phyloP scores from a whole-genome alignment of 176 grass and related monocot genomes.

The Oryza brachyantha region DNA sequence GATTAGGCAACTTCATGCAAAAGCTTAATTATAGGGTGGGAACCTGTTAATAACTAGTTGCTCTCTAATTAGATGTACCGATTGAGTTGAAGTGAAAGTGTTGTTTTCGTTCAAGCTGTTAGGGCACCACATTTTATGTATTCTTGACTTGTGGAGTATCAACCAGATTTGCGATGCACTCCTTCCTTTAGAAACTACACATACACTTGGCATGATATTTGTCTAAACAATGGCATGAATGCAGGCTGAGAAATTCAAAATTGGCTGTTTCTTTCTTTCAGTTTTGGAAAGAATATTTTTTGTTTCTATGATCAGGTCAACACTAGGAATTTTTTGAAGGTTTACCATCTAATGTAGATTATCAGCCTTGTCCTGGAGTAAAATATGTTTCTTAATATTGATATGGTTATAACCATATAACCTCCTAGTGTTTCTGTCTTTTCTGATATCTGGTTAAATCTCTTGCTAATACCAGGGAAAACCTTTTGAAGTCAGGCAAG shows the following conservation, averaged over 20 bases:
- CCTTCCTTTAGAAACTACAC: background rate
- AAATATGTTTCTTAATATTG: background rate
- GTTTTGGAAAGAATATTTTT: background rate
- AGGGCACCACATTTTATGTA: background rate
- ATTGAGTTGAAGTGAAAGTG: background rate
- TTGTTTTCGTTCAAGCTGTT: background rate
- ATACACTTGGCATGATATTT: background rate
- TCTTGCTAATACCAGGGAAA: constrained; percentile 53
- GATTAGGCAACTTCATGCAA: background rate
- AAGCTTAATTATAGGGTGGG: background rate
- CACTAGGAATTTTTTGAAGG: background rate
- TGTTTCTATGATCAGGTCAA: background rate
- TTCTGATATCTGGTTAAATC: constrained; percentile 28
- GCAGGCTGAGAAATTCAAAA: background rate
- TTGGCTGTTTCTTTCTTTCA: background rate
- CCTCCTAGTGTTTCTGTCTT: background rate
- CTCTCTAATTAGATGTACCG: background rate
- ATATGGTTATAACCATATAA: constrained; percentile 2
- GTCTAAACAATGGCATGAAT: background rate
- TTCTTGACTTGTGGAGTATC: background rate
- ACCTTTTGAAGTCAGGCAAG: constrained; percentile 86
- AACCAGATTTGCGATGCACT: background rate
- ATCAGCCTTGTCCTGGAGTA: background rate
- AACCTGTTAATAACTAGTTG: background rate
- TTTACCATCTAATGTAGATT: constrained; percentile 2